Evolutionary conservation across 2,329 filamentous ascomycete species (phyloP).

Genomic region (Pseudogymnoascus sp.): DNA sequence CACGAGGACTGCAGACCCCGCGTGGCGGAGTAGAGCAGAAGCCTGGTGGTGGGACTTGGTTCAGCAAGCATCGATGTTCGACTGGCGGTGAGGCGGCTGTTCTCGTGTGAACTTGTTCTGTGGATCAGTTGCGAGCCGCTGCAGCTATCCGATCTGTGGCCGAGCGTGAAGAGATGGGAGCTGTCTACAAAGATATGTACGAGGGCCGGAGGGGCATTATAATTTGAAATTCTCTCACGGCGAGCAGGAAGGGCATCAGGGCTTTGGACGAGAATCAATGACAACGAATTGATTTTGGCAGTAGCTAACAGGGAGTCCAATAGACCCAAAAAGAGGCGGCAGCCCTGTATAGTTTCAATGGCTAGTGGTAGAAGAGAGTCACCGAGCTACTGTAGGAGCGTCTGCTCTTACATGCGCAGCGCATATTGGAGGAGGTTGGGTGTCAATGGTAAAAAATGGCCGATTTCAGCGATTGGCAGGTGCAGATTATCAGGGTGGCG

Average conservation of each 20-base stretch:
- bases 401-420: not conserved
- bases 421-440: conserved; percentile 3
- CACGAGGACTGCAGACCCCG: conserved; percentile 6
- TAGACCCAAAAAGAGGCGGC: not conserved
- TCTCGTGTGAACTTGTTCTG: conserved; percentile 3
- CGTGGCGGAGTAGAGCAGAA: not conserved
- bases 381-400: conserved; percentile 1
- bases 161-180: not conserved
- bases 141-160: conserved; percentile 7
- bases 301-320: not conserved
- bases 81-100: conserved; percentile 2
- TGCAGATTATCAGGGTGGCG: not conserved
- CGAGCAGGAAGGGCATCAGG: not conserved
- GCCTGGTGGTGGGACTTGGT: not conserved
- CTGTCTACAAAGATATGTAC: conserved; percentile 2
- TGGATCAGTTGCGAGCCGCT: conserved; percentile 2
- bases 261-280: not conserved
- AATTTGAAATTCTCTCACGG: conserved; percentile 5
- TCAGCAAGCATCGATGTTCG: conserved; percentile 4
- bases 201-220: not conserved
- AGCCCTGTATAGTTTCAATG: conserved; percentile 3
- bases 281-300: conserved; percentile 2
- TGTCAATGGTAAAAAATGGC: not conserved
- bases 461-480: not conserved
- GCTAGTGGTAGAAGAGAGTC: not conserved